Percentiles rank a stretch among this genome's conserved stretches.
Conservation (phyloP, 2,329 filamentous ascomycete species). For the Aspergillus fumigatiaffinis region DNA sequence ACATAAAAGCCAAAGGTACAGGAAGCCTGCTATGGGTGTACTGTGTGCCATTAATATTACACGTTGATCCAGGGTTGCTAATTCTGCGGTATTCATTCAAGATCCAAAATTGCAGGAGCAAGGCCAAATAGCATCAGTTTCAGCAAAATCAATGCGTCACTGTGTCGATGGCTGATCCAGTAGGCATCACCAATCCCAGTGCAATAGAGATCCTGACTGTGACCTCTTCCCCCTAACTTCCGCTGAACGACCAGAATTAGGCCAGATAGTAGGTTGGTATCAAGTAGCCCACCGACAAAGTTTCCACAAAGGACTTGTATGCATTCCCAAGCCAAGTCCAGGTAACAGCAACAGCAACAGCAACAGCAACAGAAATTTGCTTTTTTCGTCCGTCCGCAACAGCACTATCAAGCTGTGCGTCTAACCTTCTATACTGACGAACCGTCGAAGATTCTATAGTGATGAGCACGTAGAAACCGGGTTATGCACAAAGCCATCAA, state of each 20-base stretch:
- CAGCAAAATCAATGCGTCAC: not conserved
- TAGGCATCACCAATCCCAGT: not conserved
- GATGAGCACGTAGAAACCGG: constrained; percentile 14
- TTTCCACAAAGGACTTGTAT: constrained; percentile 1
- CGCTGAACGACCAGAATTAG: constrained; percentile 3
- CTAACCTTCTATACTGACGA: constrained; percentile 21
- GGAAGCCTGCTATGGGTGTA: not conserved
- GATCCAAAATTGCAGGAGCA: not conserved
- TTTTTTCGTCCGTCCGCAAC: constrained; percentile 13
- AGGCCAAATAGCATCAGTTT: not conserved
- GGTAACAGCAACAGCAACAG: not conserved
- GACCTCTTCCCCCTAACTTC: not conserved
- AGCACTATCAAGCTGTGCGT: constrained; percentile 13
- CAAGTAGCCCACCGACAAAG: constrained; percentile 3
- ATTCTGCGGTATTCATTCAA: not conserved
- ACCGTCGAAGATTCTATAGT: constrained; percentile 19
- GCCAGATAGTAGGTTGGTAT: constrained; percentile 3
- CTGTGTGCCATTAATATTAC: not conserved
- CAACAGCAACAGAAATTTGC: constrained; percentile 15
- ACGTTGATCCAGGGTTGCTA: not conserved
- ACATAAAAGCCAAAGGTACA: not conserved
- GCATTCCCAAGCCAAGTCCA: constrained; percentile 1
- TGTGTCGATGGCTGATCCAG: not conserved
- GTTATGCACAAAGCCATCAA: constrained; percentile 18
- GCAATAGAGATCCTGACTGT: not conserved